These are phyloP conservation scores for Scedosporium apiospermum DNA, from an alignment of 2,329 filamentous ascomycete genomes.

Conservation along the genomic window DNA sequence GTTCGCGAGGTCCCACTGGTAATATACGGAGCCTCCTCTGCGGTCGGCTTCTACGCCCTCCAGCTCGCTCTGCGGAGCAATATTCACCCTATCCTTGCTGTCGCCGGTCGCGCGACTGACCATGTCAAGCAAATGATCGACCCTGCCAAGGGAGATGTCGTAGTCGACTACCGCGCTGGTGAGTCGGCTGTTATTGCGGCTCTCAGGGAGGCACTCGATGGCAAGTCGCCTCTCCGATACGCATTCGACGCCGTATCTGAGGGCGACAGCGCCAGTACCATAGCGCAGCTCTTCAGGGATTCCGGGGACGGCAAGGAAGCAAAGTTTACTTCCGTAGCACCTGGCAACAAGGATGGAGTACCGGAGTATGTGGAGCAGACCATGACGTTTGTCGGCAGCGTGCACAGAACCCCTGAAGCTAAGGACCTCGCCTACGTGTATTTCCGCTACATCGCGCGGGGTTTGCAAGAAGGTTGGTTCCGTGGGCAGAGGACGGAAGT, in stretches of 20 bases:
- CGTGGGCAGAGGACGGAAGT: slow-evolving; percentile 8
- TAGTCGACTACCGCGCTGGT: slow-evolving; percentile 14
- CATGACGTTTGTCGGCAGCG: no score
- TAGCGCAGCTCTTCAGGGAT: neutral
- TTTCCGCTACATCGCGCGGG: slow-evolving; percentile 4
- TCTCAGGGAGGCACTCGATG: slow-evolving; percentile 2
- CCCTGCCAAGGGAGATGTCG: slow-evolving; percentile 10
- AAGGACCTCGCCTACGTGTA: neutral
- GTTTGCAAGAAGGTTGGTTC: slow-evolving; percentile 11
- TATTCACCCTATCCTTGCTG: slow-evolving; percentile 48
- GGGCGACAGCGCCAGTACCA: neutral
- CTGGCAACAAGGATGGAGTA: neutral
- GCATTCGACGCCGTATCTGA: slow-evolving; percentile 9
- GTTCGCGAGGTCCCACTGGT: slow-evolving; percentile 15
- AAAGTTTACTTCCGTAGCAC: neutral
- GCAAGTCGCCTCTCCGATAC: neutral
- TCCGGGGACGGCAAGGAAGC: neutral
- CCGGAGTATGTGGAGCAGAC: neutral
- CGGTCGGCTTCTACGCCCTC: slow-evolving; percentile 48
- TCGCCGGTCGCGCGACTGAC: slow-evolving; percentile 33
- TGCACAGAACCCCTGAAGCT: no score
- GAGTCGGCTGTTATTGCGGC: slow-evolving; percentile 6
- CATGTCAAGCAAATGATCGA: slow-evolving; percentile 11
- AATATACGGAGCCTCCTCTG: slow-evolving; percentile 40
- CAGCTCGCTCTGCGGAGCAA: slow-evolving; percentile 39